Conservation (phyloP, 169 alveolate species). For the Toxoplasma gondii region DNA sequence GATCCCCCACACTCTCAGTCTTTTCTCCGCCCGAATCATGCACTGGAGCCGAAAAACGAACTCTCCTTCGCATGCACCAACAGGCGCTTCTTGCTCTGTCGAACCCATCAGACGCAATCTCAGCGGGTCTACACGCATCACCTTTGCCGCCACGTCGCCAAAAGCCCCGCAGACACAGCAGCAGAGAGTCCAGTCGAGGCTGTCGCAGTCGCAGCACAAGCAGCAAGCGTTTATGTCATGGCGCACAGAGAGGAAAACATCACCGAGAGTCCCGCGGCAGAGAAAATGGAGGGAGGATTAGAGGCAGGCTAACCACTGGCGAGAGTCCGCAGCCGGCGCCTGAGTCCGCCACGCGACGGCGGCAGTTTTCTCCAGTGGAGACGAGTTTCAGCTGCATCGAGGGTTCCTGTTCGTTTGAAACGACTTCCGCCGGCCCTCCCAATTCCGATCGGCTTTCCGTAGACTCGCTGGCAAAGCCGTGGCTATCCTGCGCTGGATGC, state of each 20-base stretch:
- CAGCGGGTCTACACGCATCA: neutral
- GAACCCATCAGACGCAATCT: neutral
- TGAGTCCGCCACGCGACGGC: neutral
- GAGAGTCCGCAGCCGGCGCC: neutral
- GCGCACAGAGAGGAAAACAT: neutral
- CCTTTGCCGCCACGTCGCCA: neutral
- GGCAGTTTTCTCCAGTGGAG: neutral
- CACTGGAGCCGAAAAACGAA: neutral
- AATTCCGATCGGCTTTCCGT: neutral
- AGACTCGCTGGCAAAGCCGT: neutral
- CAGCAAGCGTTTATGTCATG: neutral
- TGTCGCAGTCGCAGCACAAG: neutral
- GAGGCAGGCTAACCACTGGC: no score
- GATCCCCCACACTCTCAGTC: neutral
- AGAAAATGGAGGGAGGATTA: no score
- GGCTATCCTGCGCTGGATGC: neutral
- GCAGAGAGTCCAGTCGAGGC: neutral
- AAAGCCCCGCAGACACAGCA: neutral
- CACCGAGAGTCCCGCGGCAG: neutral
- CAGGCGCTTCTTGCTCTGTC: neutral
- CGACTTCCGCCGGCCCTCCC: neutral
- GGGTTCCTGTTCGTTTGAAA: neutral
- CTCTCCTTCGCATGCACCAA: neutral
- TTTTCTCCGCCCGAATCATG: neutral
- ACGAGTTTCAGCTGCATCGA: neutral